phyloP scores from a whole-genome alignment of 1,284 basidiomycete species.

The Austroboletus novae-zelandiae region DNA sequence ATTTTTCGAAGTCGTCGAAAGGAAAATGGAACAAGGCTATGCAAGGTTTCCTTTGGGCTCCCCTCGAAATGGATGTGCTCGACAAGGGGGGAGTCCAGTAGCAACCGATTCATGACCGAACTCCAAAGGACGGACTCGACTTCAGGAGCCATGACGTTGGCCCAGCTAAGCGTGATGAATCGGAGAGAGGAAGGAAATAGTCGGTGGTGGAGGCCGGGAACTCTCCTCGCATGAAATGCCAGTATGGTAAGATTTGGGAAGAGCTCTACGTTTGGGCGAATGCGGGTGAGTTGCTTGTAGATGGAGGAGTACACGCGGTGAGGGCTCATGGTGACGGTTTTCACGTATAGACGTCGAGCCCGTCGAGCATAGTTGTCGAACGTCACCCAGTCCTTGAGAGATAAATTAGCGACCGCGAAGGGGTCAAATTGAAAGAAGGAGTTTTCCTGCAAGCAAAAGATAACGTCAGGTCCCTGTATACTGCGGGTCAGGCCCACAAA shows the following conservation, averaged over 20 bases:
- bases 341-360: slow-evolving; percentile 2
- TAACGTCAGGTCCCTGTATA: slow-evolving; percentile 5
- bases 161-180: no score
- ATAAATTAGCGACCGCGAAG: no score
- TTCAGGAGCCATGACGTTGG: no score
- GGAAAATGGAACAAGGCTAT: slow-evolving; percentile 17
- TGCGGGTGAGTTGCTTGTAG: slow-evolving; percentile 24
- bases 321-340: slow-evolving; percentile 26
- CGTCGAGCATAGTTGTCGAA: no score
- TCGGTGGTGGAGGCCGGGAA: no score
- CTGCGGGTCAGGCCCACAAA: background rate
- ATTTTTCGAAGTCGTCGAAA: slow-evolving; percentile 22
- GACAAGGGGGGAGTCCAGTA: slow-evolving; percentile 17
- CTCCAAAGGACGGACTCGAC: slow-evolving; percentile 15
- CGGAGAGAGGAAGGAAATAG: no score
- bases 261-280: slow-evolving; percentile 28
- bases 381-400: no score
- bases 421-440: slow-evolving; percentile 19
- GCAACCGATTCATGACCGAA: slow-evolving; percentile 19
- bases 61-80: slow-evolving; percentile 26
- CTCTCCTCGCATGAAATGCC: no score
- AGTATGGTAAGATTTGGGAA: slow-evolving; percentile 25
- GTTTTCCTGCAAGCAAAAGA: slow-evolving; percentile 13
- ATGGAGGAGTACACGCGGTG: slow-evolving; percentile 31
- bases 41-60: slow-evolving; percentile 24